phyloP scores from a whole-genome alignment of 139 green algal species.

The Coelastrella sp. region DNA sequence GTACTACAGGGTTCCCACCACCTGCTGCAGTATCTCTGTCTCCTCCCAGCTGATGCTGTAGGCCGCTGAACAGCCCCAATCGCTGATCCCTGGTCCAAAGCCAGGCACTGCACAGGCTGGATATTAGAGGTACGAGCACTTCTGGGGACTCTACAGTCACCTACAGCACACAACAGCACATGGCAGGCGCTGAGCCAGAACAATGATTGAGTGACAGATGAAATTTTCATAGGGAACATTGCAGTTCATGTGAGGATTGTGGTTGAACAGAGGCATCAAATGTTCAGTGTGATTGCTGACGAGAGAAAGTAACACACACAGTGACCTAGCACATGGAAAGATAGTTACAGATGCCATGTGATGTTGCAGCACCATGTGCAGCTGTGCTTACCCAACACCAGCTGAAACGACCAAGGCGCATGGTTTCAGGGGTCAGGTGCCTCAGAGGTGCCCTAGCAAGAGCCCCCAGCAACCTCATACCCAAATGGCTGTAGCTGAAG shows the following conservation, averaged over 20 bases:
- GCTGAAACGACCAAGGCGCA: conserved; percentile 32
- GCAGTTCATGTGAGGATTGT: neutral
- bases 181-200: neutral
- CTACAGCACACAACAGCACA: conserved; percentile 72
- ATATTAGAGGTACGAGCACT: conserved; percentile 67
- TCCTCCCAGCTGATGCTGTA: conserved; percentile 1
- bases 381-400: conserved; percentile 36
- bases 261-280: neutral
- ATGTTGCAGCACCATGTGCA: neutral
- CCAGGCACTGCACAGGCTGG: conserved; percentile 68
- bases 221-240: neutral
- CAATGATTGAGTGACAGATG: neutral
- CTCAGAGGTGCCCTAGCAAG: conserved; percentile 31
- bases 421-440: conserved; percentile 33
- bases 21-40: neutral
- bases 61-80: conserved; percentile 73
- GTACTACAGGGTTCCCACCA: neutral
- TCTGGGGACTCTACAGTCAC: conserved; percentile 56
- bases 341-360: no score
- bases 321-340: no score
- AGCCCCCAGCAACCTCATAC: conserved; percentile 27
- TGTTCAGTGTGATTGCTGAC: neutral
- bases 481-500: conserved; percentile 13
- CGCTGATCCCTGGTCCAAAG: conserved; percentile 56
- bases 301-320: neutral